A percentile compares a stretch with the other conserved stretches of the same genome.
Conservation (phyloP, 1,139 yeast genomes). For the Dujonia santamariae region DNA sequence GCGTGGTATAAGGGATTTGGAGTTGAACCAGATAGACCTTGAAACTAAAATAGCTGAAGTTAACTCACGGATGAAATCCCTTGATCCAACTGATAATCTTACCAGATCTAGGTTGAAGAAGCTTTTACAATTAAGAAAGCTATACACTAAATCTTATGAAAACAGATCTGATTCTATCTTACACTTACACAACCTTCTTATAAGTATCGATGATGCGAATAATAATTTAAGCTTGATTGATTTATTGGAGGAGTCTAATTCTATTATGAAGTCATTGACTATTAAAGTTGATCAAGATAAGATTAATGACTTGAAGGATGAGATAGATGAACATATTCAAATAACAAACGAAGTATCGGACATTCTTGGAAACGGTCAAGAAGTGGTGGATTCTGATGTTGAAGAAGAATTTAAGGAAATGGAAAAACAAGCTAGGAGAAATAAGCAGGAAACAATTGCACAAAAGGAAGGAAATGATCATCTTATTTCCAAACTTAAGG, state of each 20-base stretch:
- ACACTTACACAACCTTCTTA: slow-evolving; percentile 36
- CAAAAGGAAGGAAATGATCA: slow-evolving; percentile 4
- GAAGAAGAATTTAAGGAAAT: slow-evolving; percentile 29
- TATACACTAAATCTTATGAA: slow-evolving; percentile 27
- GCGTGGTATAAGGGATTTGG: slow-evolving; percentile 19
- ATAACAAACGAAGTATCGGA: slow-evolving; percentile 32
- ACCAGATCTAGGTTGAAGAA: slow-evolving; percentile 5
- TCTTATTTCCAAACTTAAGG: slow-evolving; percentile 9
- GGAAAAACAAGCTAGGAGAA: slow-evolving; percentile 9
- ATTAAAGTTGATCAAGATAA: slow-evolving; percentile 25
- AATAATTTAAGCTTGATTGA: slow-evolving; percentile 37
- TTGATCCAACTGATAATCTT: slow-evolving; percentile 5
- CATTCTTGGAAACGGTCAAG: slow-evolving; percentile 19
- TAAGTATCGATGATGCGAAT: slow-evolving; percentile 47
- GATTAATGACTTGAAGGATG: slow-evolving; percentile 33
- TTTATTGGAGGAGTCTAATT: slow-evolving; percentile 34
- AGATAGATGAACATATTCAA: slow-evolving; percentile 38
- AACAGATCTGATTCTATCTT: slow-evolving; percentile 27
- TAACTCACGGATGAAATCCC: slow-evolving; percentile 14
- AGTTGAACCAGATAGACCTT: slow-evolving; percentile 17
- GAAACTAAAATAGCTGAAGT: slow-evolving; percentile 22
- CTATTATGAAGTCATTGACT: slow-evolving; percentile 33
- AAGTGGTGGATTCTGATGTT: slow-evolving; percentile 24
- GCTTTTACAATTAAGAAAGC: slow-evolving; percentile 16
- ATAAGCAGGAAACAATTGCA: slow-evolving; percentile 3